Evolutionary conservation across 305 asterid genomes (phyloP).

Genomic region (Lippia alba): DNA sequence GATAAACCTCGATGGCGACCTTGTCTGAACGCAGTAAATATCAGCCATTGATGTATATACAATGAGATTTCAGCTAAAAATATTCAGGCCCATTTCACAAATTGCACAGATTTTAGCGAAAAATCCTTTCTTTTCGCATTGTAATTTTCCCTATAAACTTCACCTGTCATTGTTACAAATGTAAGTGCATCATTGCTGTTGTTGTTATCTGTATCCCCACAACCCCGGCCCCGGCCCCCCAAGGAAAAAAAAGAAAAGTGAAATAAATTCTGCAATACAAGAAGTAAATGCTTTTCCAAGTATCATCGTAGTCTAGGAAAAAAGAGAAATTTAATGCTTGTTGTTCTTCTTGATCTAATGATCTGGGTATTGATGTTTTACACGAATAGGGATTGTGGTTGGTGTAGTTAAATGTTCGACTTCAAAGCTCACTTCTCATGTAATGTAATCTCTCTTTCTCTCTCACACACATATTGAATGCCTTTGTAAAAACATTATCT

Average conservation of each 20-base stretch:
- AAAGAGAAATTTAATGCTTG: conserved; percentile 13
- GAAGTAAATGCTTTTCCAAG: conserved; percentile 21
- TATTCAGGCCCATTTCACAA: conserved; percentile 33
- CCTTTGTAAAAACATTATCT: conserved; percentile 30
- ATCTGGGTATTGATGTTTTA: conserved; percentile 38
- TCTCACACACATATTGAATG: conserved; percentile 36
- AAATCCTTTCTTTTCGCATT: conserved; percentile 29
- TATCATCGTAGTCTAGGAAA: conserved; percentile 2
- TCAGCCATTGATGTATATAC: not conserved
- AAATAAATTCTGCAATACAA: not conserved
- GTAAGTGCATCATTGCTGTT: conserved; percentile 57
- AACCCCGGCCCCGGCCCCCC: not conserved
- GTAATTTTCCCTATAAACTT: conserved; percentile 34
- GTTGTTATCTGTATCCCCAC: not conserved
- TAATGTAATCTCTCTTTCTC: conserved; percentile 35
- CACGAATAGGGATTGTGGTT: conserved; percentile 46
- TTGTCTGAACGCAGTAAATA: conserved; percentile 45
- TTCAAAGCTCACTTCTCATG: conserved; percentile 38
- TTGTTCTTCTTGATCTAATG: conserved; percentile 43
- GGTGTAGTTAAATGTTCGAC: conserved; percentile 61
- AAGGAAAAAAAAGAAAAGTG: too few species aligned
- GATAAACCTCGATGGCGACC: conserved; percentile 41
- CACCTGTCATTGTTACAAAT: conserved; percentile 52
- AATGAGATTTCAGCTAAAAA: conserved; percentile 28
- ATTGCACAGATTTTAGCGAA: conserved; percentile 46